Percentiles rank a stretch among this genome's conserved stretches.
Evolutionary conservation across 768 basidiomycete species (phyloP).

Genomic region (Pleurotus tuoliensis): DNA sequence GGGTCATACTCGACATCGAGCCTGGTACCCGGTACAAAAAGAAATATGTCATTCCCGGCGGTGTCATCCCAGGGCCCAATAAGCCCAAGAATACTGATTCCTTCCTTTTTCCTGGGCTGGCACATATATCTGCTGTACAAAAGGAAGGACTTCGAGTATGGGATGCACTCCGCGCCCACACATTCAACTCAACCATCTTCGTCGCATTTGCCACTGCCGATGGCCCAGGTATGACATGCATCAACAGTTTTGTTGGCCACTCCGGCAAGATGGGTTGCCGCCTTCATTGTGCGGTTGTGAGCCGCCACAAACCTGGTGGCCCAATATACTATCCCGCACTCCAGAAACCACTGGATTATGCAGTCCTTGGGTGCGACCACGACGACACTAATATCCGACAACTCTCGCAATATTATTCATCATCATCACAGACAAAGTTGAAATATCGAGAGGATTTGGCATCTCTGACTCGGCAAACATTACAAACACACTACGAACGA

Average conservation of each 20-base stretch:
- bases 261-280: constrained; percentile 31
- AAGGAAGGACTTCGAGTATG: constrained; percentile 27
- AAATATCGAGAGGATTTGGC: constrained; percentile 12
- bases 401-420: constrained; percentile 7
- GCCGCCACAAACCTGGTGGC: constrained; percentile 23
- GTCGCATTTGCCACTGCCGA: constrained; percentile 27
- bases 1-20: constrained; percentile 29
- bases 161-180: constrained; percentile 18
- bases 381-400: constrained; percentile 17
- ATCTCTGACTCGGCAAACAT: constrained; percentile 12
- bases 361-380: constrained; percentile 17
- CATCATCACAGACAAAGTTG: not conserved
- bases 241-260: constrained; percentile 34
- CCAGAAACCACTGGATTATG: constrained; percentile 20
- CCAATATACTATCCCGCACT: constrained; percentile 31
- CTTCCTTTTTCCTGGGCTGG: constrained; percentile 28
- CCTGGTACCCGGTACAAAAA: constrained; percentile 23
- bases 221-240: constrained; percentile 23
- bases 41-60: constrained; percentile 18
- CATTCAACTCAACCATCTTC: constrained; percentile 15
- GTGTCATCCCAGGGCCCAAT: constrained; percentile 24
- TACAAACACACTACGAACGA: constrained; percentile 16
- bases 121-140: constrained; percentile 29
- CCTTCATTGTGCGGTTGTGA: constrained; percentile 23
- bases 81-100: constrained; percentile 29